Evolutionary conservation across 306 rosid species (phyloP), one percentile per base, ranked within the genome.

Genomic region (Adenanthera pavonina): DNA sequence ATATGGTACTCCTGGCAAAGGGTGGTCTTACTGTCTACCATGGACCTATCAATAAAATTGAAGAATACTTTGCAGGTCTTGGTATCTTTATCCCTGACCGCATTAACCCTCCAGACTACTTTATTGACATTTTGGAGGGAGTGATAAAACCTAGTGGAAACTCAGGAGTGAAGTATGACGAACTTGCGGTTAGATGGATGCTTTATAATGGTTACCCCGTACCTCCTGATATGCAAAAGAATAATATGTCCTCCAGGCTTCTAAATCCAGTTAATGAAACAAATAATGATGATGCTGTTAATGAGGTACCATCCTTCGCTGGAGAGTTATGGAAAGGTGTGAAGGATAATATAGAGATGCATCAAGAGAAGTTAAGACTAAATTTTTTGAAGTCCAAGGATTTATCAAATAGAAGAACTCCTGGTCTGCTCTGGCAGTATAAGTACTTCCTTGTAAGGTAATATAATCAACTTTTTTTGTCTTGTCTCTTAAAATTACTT

Each of bases 1-100:
- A 95, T 78, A 81, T 95, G 88, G 79, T 95, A 82, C 98, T 95
- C 84, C 89, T 93, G 70, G 99, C 94, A 81, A 93, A 93, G 91
- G 99, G 99, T 7, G 99, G 99, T 80, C 89, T 93, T 12, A 93
- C 95, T 13, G 98, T 91, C 82, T 95, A 93, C 82, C 96, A 95
- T 71, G 99, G 99, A 86, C 85, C 99, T 9, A 86, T 85, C 71
- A 95, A 81, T 88, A 86, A 83, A 85, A 96, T 88, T 76, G 98
- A 95, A 82, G 96, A 89, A 79, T 95, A 95, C 87, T 93, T 95
- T 81, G 82, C 91, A 75, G 86, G 91, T 79, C 85, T 95, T n/a
- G 99, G 98, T 81, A 92, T 95, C 78, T 68, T 75, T 66, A 81
- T 95, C 76, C 99, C 98, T 0, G 98, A 95, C 34, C 89, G 97